A percentile compares a stretch with the other conserved stretches of the same genome.
Evolutionary conservation across 306 rosid species (phyloP).

Genomic region (Prunus mongolica): DNA sequence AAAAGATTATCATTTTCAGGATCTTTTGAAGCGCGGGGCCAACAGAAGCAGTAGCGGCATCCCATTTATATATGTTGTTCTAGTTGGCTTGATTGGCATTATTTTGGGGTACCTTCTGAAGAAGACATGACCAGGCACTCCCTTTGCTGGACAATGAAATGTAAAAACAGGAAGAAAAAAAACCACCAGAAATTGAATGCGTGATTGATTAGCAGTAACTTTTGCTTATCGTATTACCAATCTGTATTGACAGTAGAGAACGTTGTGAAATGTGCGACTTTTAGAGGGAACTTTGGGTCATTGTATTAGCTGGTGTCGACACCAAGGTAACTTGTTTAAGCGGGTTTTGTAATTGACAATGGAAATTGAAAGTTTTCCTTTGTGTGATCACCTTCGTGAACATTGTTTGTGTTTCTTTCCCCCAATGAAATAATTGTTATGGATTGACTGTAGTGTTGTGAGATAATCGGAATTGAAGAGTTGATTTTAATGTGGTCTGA

Average conservation of each 20-base stretch:
- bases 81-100: conserved; percentile 69
- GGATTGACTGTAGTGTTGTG: background rate
- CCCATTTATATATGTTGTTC: conserved; percentile 49
- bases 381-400: background rate
- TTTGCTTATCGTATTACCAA: conserved; percentile 30
- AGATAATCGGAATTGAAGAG: background rate
- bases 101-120: conserved; percentile 74
- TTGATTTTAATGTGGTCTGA: background rate
- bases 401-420: background rate
- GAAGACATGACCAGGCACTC: conserved; percentile 49
- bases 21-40: conserved; percentile 48
- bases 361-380: background rate
- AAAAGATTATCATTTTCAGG: conserved; percentile 40
- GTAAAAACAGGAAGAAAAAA: conserved; percentile 40
- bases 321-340: conserved; percentile 19
- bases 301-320: conserved; percentile 33
- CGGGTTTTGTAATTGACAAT: conserved; percentile 6
- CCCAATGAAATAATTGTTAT: background rate
- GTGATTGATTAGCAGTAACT: conserved; percentile 31
- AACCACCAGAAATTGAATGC: conserved; percentile 10
- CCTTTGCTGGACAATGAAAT: conserved; percentile 13
- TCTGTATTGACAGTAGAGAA: conserved; percentile 28
- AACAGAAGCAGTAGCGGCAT: conserved; percentile 40
- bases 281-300: conserved; percentile 16
- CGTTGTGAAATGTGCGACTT: conserved; percentile 32